Evolutionary conservation across 345 rosid genomes (phyloP), one percentile per base, ranked within the genome.

Genomic region (Rhodamnia argentea): DNA sequence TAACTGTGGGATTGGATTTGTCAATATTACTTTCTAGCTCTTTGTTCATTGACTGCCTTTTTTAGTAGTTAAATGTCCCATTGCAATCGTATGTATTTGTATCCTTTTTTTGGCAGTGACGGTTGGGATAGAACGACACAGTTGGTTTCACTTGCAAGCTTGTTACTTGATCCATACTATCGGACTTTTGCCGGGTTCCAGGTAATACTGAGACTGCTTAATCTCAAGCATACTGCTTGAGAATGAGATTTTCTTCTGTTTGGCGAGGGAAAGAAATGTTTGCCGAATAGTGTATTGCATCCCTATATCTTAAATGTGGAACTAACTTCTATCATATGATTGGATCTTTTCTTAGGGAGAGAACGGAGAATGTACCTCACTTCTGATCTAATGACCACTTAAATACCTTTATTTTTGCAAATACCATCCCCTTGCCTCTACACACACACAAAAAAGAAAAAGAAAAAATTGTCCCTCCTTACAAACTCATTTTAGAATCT

Each of bases 81-180:
- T 55, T 47, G 42, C 2, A 0, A 54, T 52, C 10, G 20, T 58
- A 54, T 22, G 82, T 47, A 82, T 82, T 26, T 81, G 22, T 82
- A 44, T 83, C 42, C 24, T 9, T 88, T 86, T 60, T 57, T 88
- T 81, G 91, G 89, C 89, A 98, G 99, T 88, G 99, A 98, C 90
- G 99, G 99, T 84, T 98, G 99, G 99, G 99, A 98, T 91, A 94
- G 99, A 94, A 98, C 99, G 85, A 93, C 95, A 82, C 99, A 97
- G 91, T 88, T 97, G 92, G 95, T 95, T 91, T 90, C 99, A 88
- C 97, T 98, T 56, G 98, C 99, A 83, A 93, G 93, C 88, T 89
- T 98, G 90, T 88, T 96, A 87, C 99, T 96, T 87, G 99, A 96
- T 89, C 99, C 99, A 87, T 97, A 95, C 89, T 96, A 97, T 88